phyloP scores from a whole-genome alignment of 148 eudicot species.

The Euryodendron excelsum region DNA sequence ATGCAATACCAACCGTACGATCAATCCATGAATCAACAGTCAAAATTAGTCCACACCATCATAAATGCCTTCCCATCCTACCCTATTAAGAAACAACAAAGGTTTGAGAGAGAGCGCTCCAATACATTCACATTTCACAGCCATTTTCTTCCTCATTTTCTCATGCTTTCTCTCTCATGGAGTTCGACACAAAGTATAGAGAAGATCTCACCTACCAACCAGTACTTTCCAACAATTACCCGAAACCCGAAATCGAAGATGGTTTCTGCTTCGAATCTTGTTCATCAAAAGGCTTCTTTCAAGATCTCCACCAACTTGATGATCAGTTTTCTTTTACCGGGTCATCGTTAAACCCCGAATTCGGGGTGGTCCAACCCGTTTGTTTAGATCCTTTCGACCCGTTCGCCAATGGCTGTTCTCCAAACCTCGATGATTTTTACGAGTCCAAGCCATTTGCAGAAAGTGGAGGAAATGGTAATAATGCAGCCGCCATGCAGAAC shows the following conservation, averaged over 20 bases:
- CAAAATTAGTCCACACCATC: conserved; percentile 6
- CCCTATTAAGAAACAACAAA: conserved; percentile 23
- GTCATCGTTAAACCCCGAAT: conserved; percentile 40
- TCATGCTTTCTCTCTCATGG: conserved; percentile 30
- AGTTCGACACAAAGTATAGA: conserved; percentile 34
- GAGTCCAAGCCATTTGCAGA: conserved; percentile 44
- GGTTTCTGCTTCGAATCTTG: conserved; percentile 30
- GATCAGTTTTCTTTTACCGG: conserved; percentile 38
- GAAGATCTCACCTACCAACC: conserved; percentile 28
- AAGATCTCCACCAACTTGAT: conserved; percentile 50
- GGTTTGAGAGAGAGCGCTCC: not conserved
- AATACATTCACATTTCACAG: conserved; percentile 10
- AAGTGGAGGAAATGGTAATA: conserved; percentile 18
- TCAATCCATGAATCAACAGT: conserved; percentile 18
- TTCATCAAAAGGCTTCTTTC: conserved; percentile 32
- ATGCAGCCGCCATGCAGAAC: conserved; percentile 13
- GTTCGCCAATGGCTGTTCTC: conserved; percentile 20
- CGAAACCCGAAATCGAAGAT: conserved; percentile 22
- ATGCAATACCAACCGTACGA: conserved; percentile 25
- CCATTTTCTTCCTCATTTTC: conserved; percentile 19
- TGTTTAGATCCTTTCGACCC: conserved; percentile 38
- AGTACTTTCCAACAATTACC: conserved; percentile 22
- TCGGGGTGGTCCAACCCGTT: conserved; percentile 23
- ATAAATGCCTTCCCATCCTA: conserved; percentile 16
- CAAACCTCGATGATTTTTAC: conserved; percentile 41